Evolutionary conservation across 2,329 filamentous ascomycete species (phyloP).

Genomic region (Talaromyces sp.): DNA sequence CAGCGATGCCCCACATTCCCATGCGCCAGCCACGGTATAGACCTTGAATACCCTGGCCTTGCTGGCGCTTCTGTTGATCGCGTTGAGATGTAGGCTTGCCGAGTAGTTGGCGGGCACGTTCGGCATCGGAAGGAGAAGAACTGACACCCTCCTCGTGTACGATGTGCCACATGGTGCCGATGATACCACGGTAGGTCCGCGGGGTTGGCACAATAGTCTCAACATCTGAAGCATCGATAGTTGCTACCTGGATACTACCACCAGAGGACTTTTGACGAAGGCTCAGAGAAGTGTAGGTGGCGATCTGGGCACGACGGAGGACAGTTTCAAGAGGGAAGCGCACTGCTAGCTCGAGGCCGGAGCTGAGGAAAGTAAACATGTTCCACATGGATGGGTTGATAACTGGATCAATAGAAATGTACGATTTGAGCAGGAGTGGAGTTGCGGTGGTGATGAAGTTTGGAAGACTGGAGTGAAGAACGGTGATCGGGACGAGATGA

Average conservation of each 20-base stretch:
- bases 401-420: slow-evolving; percentile 79
- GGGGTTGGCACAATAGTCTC: slow-evolving; percentile 75
- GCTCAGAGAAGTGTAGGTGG: slow-evolving; percentile 64
- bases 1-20: slow-evolving; percentile 58
- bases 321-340: slow-evolving; percentile 92
- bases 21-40: slow-evolving; percentile 62
- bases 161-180: slow-evolving; percentile 91
- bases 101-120: slow-evolving; percentile 37
- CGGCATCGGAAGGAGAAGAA: slow-evolving; percentile 48
- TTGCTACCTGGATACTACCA: slow-evolving; percentile 23
- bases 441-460: slow-evolving; percentile 80
- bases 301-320: slow-evolving; percentile 82
- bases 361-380: slow-evolving; percentile 77
- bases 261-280: slow-evolving; percentile 38
- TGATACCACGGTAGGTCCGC: slow-evolving; percentile 79
- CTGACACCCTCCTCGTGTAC: slow-evolving; percentile 74
- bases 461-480: slow-evolving; percentile 82
- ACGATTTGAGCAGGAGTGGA: slow-evolving; percentile 82
- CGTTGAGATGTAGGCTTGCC: slow-evolving; percentile 41
- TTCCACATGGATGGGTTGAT: slow-evolving; percentile 81
- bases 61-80: slow-evolving; percentile 46
- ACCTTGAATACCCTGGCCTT: slow-evolving; percentile 58
- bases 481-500: slow-evolving; percentile 75
- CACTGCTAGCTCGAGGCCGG: slow-evolving; percentile 77
- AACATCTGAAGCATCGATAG: slow-evolving; percentile 41